Evolutionary conservation across 441 rosid species (phyloP).

Genomic region (Eugenia klotzschiana): DNA sequence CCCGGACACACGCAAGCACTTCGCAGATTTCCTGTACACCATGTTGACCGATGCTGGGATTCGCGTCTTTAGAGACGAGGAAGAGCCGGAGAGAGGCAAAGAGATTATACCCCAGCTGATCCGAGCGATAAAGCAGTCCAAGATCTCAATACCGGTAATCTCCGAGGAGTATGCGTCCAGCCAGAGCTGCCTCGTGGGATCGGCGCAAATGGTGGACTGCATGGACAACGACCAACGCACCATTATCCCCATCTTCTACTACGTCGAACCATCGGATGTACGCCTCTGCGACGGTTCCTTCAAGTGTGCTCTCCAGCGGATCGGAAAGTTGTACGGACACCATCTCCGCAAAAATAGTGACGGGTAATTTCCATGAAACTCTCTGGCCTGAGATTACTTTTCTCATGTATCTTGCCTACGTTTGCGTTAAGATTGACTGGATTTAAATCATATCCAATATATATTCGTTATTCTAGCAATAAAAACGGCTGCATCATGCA

Average conservation of each 20-base stretch:
- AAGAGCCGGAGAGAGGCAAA: background rate
- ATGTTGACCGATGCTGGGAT: fast-evolving
- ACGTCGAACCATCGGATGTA: background rate
- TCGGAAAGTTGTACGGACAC: fast-evolving
- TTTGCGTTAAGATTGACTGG: fast-evolving
- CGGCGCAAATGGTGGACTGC: background rate
- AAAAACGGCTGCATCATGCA: background rate
- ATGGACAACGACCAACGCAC: fast-evolving
- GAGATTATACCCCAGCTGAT: background rate
- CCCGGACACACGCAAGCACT: fast-evolving
- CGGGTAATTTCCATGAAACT: background rate
- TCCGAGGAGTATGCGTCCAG: background rate
- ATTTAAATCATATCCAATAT: fast-evolving
- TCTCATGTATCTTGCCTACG: background rate
- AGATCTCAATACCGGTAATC: background rate
- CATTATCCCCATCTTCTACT: background rate
- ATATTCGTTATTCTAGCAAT: fast-evolving
- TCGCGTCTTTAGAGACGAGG: background rate
- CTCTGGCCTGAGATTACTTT: background rate
- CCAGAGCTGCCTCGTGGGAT: background rate
- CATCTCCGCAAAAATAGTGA: fast-evolving
- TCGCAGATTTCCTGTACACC: background rate
- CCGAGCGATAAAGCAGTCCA: fast-evolving
- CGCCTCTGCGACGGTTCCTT: fast-evolving
- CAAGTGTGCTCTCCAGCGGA: fast-evolving